A percentile compares a stretch with the other conserved stretches of the same genome.
Evolutionary conservation across 352 stramenopile species (phyloP).

Genomic region (Pythium phragmiticola): DNA sequence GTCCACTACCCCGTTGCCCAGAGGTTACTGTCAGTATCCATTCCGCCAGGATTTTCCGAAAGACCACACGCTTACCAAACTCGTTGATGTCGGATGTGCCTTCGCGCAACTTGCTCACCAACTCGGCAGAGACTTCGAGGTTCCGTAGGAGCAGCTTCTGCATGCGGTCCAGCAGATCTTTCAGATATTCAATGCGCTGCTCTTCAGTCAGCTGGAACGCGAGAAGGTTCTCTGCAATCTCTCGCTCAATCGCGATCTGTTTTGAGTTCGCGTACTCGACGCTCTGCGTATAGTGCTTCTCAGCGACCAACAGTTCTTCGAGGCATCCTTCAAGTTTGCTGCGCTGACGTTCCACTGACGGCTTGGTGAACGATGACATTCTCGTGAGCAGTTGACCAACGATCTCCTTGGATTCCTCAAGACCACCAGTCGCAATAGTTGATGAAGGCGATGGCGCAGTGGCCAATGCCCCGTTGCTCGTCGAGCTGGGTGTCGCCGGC

Average conservation of each 20-base stretch:
- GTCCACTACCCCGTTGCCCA: conserved; percentile 38
- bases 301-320: conserved; percentile 64
- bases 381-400: conserved; percentile 73
- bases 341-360: conserved; percentile 59
- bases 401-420: conserved; percentile 67
- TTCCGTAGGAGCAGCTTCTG: conserved; percentile 55
- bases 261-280: conserved; percentile 73
- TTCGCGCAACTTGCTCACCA: conserved; percentile 53
- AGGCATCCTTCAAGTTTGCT: conserved; percentile 57
- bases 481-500: conserved; percentile 3
- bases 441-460: conserved; percentile 1
- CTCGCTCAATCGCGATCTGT: conserved; percentile 57
- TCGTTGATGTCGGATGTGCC: conserved; percentile 57
- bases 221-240: conserved; percentile 75
- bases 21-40: conserved; percentile 2
- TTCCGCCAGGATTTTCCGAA: background rate
- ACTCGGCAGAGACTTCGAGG: conserved; percentile 40
- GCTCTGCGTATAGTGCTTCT: conserved; percentile 66
- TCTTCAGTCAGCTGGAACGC: conserved; percentile 85
- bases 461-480: background rate
- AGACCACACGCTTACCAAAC: conserved; percentile 41
- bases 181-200: conserved; percentile 77
- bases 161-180: conserved; percentile 67
- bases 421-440: conserved; percentile 21
- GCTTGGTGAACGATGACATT: conserved; percentile 72